Evolutionary conservation across 2,329 filamentous ascomycete genomes (phyloP).

Genomic region (Chalara sp.): DNA sequence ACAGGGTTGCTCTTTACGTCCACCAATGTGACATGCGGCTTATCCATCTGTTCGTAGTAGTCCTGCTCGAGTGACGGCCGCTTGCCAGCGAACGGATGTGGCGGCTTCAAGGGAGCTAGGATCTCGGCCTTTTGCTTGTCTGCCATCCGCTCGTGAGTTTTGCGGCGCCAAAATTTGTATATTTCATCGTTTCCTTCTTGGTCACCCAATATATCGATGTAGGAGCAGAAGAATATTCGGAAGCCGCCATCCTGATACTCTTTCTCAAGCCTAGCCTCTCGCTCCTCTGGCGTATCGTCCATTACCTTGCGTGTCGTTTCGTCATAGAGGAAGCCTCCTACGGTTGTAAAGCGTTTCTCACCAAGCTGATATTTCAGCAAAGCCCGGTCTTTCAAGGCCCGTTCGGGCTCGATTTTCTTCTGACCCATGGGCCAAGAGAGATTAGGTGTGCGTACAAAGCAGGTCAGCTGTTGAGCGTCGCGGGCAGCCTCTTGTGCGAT

Average conservation of each 20-base stretch:
- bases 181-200: constrained; percentile 11
- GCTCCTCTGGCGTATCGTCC: no score
- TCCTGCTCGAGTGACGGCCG: constrained; percentile 36
- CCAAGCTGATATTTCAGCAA: no score
- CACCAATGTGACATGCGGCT: constrained; percentile 37
- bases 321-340: no score
- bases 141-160: constrained; percentile 33
- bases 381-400: no score
- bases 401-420: no score
- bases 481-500: constrained; percentile 53
- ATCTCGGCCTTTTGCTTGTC: constrained; percentile 21
- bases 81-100: constrained; percentile 43
- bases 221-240: constrained; percentile 45
- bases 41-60: constrained; percentile 42
- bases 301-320: no score
- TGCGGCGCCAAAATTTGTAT: constrained; percentile 26
- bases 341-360: no score
- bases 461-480: constrained; percentile 42
- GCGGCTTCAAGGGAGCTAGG: constrained; percentile 16
- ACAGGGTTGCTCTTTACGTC: constrained; percentile 39
- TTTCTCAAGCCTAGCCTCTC: no score
- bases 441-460: constrained; percentile 64
- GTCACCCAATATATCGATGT: constrained; percentile 22
- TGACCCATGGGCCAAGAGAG: constrained; percentile 27
- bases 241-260: constrained; percentile 35